These are phyloP conservation scores for Fonsecaea erecta DNA, from an alignment of 2,329 filamentous ascomycete species.

Conservation along the genomic window DNA sequence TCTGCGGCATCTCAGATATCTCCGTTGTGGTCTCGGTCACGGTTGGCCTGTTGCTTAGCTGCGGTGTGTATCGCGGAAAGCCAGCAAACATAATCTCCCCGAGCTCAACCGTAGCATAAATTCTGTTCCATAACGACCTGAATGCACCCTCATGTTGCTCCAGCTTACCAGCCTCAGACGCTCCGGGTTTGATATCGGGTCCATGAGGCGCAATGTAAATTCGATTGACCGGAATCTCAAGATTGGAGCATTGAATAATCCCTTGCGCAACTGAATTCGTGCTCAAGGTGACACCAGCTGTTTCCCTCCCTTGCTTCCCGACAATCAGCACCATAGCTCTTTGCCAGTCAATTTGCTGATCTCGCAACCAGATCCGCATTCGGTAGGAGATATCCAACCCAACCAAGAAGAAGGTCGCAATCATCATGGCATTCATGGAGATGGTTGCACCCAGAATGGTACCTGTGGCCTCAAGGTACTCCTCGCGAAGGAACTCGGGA, in stretches of 20 bases:
- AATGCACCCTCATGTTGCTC: background rate
- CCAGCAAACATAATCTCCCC: conserved; percentile 6
- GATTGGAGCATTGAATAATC: conserved; percentile 1
- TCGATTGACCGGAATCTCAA: background rate
- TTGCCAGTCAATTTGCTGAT: background rate
- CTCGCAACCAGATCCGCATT: conserved; percentile 2
- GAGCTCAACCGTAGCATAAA: background rate
- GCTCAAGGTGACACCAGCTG: background rate
- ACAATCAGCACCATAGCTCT: conserved; percentile 7
- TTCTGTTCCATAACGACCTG: background rate
- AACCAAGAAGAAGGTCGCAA: conserved; percentile 6
- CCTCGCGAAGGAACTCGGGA: background rate
- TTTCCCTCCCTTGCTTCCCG: conserved; percentile 1
- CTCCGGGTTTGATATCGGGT: background rate
- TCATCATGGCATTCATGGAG: background rate
- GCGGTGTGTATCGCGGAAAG: background rate
- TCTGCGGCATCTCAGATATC: background rate
- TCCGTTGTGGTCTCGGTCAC: background rate
- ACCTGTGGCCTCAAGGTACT: background rate
- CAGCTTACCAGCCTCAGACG: background rate
- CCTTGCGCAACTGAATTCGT: background rate
- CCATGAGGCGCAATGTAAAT: conserved; percentile 6
- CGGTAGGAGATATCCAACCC: conserved; percentile 2
- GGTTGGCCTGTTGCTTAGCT: background rate
- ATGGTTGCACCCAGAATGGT: conserved; percentile 1